Evolutionary conservation across 129 eudicot species (phyloP).

Genomic region (Tanacetum coccineum): DNA sequence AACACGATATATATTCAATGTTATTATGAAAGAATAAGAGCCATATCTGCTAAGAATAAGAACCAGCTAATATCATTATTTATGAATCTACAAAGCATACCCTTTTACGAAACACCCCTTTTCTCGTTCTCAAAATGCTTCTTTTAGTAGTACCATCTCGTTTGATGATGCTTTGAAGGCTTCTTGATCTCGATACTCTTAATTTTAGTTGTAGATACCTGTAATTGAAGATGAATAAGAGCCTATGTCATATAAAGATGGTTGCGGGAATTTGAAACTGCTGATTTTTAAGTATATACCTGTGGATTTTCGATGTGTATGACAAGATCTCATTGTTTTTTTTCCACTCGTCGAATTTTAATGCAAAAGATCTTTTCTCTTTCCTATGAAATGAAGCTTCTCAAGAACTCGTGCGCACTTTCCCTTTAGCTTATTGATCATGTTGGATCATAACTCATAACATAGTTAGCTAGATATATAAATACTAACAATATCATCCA

Average conservation of each 20-base stretch:
- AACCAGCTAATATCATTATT: no score
- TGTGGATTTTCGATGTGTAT: constrained; percentile 32
- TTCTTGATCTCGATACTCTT: constrained; percentile 23
- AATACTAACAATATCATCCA: constrained; percentile 15
- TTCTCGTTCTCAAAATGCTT: no score
- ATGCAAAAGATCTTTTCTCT: constrained; percentile 80
- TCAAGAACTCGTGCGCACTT: constrained; percentile 48
- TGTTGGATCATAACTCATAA: constrained; percentile 36
- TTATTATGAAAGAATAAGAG: no score
- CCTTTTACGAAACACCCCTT: no score
- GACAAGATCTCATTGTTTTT: constrained; percentile 41
- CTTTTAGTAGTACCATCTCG: constrained; percentile 43
- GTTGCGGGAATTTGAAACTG: constrained; percentile 17
- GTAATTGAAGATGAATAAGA: constrained; percentile 26
- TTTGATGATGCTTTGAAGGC: no score
- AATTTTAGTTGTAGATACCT: constrained; percentile 35
- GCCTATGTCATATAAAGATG: no score
- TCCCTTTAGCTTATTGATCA: constrained; percentile 66
- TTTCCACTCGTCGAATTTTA: no score
- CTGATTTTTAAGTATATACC: constrained; percentile 9
- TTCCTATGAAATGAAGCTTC: constrained; percentile 57
- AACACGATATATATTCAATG: no score
- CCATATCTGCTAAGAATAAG: no score
- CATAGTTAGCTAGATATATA: background rate
- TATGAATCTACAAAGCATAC: no score